A percentile compares a stretch with the other conserved stretches of the same genome.
phyloP scores from a whole-genome alignment of 441 rosid genomes.

The Gossypium lobatum region DNA sequence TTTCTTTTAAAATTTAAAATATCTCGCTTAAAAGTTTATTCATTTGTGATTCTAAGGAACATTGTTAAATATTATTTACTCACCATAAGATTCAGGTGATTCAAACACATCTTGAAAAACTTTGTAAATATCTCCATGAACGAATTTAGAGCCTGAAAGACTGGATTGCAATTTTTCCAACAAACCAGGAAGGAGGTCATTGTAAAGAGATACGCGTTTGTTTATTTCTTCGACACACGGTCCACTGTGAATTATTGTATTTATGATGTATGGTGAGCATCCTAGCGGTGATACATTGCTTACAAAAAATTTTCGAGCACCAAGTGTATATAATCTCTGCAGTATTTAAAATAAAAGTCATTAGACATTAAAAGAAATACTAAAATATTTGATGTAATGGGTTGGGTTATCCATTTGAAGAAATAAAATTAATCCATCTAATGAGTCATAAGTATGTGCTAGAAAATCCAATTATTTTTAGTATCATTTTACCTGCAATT shows the following conservation, averaged over 20 bases:
- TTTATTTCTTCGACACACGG: conserved; percentile 1
- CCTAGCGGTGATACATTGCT: conserved; percentile 4
- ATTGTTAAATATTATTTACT: not conserved
- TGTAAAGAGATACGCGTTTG: not conserved
- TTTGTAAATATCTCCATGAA: conserved; percentile 9
- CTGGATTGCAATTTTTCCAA: not conserved
- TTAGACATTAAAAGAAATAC: too few relatives aligned
- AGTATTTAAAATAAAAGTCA: too few relatives aligned
- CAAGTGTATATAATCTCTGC: conserved; percentile 16
- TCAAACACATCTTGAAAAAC: not conserved
- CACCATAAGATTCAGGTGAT: conserved; percentile 11
- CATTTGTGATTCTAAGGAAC: too few relatives aligned
- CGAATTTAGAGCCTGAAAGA: conserved; percentile 9
- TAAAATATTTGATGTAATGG: too few relatives aligned
- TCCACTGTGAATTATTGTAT: not conserved
- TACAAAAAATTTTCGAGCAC: conserved; percentile 20
- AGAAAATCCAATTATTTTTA: not conserved
- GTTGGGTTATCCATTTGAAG: too few relatives aligned
- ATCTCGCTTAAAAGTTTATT: too few relatives aligned
- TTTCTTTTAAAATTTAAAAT: too few relatives aligned
- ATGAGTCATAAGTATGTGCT: too few relatives aligned
- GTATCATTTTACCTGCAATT: conserved; percentile 9
- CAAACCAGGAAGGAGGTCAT: not conserved
- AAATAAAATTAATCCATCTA: too few relatives aligned
- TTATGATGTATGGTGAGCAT: not conserved